phyloP scores from a whole-genome alignment of 129 eudicot genomes.

The Sambucus nigra region DNA sequence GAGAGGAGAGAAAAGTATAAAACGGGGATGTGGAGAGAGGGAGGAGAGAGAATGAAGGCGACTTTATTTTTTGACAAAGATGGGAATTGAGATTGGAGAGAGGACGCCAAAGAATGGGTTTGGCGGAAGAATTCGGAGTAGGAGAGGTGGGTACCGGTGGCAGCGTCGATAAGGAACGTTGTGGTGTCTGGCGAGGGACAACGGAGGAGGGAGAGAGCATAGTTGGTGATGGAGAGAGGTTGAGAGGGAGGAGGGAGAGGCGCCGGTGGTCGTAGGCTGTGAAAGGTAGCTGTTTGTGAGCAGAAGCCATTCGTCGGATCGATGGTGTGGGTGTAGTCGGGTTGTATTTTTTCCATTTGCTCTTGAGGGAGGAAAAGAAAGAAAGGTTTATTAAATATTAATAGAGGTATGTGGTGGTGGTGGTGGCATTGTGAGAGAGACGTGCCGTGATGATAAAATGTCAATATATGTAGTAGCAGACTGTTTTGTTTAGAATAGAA shows the following conservation, averaged over 20 bases:
- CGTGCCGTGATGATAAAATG: too few relatives aligned
- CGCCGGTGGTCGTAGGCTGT: slow-evolving; percentile 43
- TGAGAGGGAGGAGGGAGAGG: slow-evolving; percentile 54
- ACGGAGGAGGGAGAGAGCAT: slow-evolving; percentile 49
- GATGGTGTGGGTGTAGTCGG: too few relatives aligned
- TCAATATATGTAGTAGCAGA: too few relatives aligned
- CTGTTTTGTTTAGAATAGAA: too few relatives aligned
- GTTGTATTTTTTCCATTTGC: too few relatives aligned
- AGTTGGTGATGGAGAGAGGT: slow-evolving; percentile 49
- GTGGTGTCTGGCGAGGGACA: slow-evolving; percentile 29
- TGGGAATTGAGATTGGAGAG: slow-evolving; percentile 28
- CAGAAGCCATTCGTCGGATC: slow-evolving; percentile 50
- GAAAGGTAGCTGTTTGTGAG: slow-evolving; percentile 39
- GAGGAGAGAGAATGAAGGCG: slow-evolving; percentile 54
- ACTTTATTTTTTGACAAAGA: slow-evolving; percentile 38
- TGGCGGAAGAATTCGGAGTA: slow-evolving; percentile 59
- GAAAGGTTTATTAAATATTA: too few relatives aligned
- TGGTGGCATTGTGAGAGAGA: too few relatives aligned
- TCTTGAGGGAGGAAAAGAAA: too few relatives aligned
- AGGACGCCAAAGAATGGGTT: slow-evolving; percentile 39
- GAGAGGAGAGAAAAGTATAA: slow-evolving; percentile 73
- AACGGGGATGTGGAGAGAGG: slow-evolving; percentile 57
- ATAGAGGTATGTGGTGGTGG: too few relatives aligned
- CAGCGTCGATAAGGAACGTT: slow-evolving; percentile 64
- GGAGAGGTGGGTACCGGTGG: slow-evolving; percentile 46